Evolutionary conservation across 331 rosid genomes (phyloP).

Genomic region (Telfairia occidentalis): DNA sequence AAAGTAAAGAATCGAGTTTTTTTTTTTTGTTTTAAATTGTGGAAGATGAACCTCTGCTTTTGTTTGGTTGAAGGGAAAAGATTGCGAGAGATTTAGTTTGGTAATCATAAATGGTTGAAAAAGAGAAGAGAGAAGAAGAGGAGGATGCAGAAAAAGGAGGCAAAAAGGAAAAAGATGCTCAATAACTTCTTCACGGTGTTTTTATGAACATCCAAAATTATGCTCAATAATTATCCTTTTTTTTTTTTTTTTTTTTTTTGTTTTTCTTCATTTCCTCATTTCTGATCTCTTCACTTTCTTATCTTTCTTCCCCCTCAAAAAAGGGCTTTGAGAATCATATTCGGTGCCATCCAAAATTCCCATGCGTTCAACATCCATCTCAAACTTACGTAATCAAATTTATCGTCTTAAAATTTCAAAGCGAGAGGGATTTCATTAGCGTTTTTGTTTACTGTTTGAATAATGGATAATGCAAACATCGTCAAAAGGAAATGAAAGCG

Average conservation of each 20-base stretch:
- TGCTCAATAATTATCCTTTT: background rate
- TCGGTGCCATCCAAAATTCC: no score
- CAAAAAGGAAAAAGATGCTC: conserved; percentile 1
- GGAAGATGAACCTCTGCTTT: background rate
- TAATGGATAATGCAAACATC: background rate
- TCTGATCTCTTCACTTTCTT: background rate
- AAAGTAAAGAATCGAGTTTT: background rate
- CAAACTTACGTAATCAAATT: no score
- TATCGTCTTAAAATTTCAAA: no score
- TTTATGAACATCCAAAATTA: background rate
- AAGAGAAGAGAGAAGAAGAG: background rate
- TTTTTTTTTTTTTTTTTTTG: background rate
- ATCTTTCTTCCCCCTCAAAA: background rate
- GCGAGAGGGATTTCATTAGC: no score
- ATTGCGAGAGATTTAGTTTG: background rate
- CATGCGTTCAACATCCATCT: no score
- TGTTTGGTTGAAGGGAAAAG: background rate
- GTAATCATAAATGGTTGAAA: background rate
- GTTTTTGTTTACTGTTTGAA: background rate
- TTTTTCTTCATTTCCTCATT: background rate
- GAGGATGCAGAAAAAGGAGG: background rate
- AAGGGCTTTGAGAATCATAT: background rate
- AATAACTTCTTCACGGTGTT: conserved; percentile 10
- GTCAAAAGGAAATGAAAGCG: background rate
- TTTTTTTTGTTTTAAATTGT: no score